Conservation (phyloP, 2,329 filamentous ascomycete species). For the Verticillium isaacii region DNA sequence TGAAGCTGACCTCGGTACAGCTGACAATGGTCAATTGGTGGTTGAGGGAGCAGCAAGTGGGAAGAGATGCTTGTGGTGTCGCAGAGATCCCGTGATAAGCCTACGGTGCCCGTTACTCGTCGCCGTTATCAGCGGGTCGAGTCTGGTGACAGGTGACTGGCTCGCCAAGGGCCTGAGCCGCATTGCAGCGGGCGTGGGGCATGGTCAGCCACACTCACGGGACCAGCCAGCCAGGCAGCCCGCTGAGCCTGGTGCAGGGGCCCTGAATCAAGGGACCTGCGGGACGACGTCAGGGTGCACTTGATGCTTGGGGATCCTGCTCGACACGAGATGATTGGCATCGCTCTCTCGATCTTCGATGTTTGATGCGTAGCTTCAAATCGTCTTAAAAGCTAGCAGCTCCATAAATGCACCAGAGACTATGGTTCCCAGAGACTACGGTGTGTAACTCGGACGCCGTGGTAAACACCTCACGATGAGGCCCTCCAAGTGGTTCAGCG, state of each 20-base stretch:
- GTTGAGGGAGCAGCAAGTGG: slow-evolving; percentile 1
- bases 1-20: slow-evolving; percentile 3
- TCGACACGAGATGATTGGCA: too few species aligned
- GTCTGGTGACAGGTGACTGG: not conserved
- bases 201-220: not conserved
- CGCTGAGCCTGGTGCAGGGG: not conserved
- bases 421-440: too few species aligned
- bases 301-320: not conserved
- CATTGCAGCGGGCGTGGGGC: not conserved
- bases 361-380: too few species aligned
- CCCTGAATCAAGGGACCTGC: not conserved
- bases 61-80: not conserved
- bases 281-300: not conserved
- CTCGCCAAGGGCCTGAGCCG: not conserved
- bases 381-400: too few species aligned
- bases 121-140: not conserved
- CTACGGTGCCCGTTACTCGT: not conserved
- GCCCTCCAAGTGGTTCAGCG: not conserved
- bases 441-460: not conserved
- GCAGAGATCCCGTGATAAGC: slow-evolving; percentile 13
- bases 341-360: too few species aligned
- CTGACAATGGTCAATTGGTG: slow-evolving; percentile 13
- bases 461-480: not conserved
- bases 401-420: not conserved
- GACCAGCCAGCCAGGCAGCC: not conserved